Percentiles rank a stretch among this genome's conserved stretches.
Evolutionary conservation across 2,329 filamentous ascomycete species (phyloP).

Genomic region (Colletotrichum salicis): DNA sequence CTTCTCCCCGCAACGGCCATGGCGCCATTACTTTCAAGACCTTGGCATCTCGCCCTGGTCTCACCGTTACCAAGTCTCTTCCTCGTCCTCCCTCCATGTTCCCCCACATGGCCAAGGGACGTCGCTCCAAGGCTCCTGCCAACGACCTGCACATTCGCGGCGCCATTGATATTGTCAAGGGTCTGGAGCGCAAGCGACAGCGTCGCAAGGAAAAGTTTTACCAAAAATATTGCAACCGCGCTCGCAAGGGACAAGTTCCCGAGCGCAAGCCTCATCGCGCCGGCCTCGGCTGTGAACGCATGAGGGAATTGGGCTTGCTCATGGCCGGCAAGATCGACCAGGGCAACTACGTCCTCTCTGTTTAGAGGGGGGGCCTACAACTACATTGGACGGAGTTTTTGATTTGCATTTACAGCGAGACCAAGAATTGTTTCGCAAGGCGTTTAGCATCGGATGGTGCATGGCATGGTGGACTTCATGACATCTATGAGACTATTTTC

Average conservation of each 20-base stretch:
- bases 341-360: conserved; percentile 81
- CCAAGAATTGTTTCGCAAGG: conserved; percentile 19
- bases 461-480: conserved; percentile 38
- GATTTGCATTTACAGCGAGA: conserved; percentile 22
- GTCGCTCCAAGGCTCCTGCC: conserved; percentile 45
- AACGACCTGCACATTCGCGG: conserved; percentile 78
- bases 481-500: conserved; percentile 38
- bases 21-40: conserved; percentile 55
- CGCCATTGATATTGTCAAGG: conserved; percentile 98
- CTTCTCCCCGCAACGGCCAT: conserved; percentile 55
- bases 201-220: conserved; percentile 92
- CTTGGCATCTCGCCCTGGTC: conserved; percentile 69
- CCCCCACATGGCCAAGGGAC: conserved; percentile 60
- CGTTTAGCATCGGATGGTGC: conserved; percentile 34
- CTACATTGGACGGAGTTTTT: conserved; percentile 8
- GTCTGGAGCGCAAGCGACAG: conserved; percentile 92
- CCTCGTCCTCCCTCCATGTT: conserved; percentile 82
- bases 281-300: conserved; percentile 90
- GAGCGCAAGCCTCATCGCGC: conserved; percentile 74
- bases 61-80: conserved; percentile 85
- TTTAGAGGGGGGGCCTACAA: conserved; percentile 54
- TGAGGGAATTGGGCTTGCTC: conserved; percentile 85
- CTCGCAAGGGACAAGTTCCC: conserved; percentile 72
- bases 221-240: conserved; percentile 88
- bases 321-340: conserved; percentile 83